Percentiles rank a stretch among this genome's conserved stretches.
These are phyloP conservation scores for Mrakia frigida DNA, from an alignment of 768 basidiomycete species.

Conservation along the genomic window DNA sequence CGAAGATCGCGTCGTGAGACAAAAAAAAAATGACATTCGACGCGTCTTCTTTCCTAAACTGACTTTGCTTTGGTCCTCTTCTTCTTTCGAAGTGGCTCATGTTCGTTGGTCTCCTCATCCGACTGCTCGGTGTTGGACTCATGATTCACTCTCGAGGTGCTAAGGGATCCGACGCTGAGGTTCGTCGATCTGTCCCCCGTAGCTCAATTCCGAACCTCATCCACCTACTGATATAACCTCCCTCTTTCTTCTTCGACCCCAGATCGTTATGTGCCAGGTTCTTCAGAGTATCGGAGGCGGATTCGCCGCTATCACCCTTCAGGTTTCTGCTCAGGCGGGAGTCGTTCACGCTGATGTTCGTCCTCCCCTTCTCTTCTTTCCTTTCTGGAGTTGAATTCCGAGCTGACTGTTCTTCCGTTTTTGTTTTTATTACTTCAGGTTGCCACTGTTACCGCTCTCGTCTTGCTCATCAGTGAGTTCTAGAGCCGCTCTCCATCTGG, in stretches of 20 bases:
- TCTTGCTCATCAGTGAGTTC: conserved; percentile 52
- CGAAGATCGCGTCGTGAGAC: background rate
- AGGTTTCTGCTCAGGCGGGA: conserved; percentile 61
- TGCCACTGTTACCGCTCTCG: conserved; percentile 61
- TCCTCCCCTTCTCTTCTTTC: no score
- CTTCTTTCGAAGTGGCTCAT: conserved; percentile 46
- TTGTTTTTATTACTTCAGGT: conserved; percentile 36
- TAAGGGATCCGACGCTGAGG: conserved; percentile 42
- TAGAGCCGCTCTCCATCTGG: no score
- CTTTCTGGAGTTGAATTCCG: no score
- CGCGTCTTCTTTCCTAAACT: background rate
- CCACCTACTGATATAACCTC: background rate
- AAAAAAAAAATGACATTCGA: background rate
- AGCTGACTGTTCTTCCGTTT: no score
- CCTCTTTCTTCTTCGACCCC: background rate
- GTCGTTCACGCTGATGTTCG: conserved; percentile 57
- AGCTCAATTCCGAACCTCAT: background rate
- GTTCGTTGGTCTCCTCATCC: conserved; percentile 56
- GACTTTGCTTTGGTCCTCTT: background rate
- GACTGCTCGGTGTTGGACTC: conserved; percentile 54
- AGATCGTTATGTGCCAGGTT: conserved; percentile 61
- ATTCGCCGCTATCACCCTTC: conserved; percentile 49
- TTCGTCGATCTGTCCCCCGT: background rate
- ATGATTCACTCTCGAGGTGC: conserved; percentile 60
- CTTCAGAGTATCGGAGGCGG: conserved; percentile 67